Percentiles rank a stretch among this genome's conserved stretches.
phyloP scores from a whole-genome alignment of 176 grass and related monocot species.

The Aegilops sharonensis region DNA sequence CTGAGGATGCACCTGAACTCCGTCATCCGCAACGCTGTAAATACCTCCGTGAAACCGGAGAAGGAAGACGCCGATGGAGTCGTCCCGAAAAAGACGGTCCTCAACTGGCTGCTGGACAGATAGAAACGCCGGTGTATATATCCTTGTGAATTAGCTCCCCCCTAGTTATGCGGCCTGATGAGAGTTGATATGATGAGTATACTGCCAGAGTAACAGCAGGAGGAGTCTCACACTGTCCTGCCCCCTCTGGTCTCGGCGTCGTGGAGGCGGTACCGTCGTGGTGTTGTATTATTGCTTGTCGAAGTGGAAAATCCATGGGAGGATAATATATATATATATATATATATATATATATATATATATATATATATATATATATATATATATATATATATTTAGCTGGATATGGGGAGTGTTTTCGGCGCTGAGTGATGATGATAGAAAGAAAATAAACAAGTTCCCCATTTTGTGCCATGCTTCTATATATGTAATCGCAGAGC shows the following conservation, averaged over 20 bases:
- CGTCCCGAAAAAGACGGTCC: slow-evolving; percentile 63
- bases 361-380: too few species aligned
- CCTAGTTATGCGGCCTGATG: slow-evolving; percentile 30
- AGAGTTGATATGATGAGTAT: slow-evolving; percentile 36
- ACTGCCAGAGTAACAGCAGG: slow-evolving; percentile 21
- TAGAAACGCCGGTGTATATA: slow-evolving; percentile 37
- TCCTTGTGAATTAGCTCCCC: slow-evolving; percentile 56
- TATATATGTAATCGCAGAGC: neutral
- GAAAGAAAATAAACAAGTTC: neutral
- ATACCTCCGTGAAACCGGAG: slow-evolving; percentile 53
- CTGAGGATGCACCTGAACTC: slow-evolving; percentile 76
- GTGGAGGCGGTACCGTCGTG: neutral
- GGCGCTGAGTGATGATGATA: neutral
- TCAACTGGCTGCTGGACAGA: slow-evolving; percentile 83
- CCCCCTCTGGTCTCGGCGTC: neutral
- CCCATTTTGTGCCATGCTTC: slow-evolving; percentile 6
- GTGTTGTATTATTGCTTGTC: slow-evolving; percentile 38
- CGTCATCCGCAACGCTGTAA: slow-evolving; percentile 59
- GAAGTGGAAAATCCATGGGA: slow-evolving; percentile 25
- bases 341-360: too few species aligned
- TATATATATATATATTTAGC: slow-evolving; percentile 33
- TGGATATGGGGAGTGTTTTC: neutral
- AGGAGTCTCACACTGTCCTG: neutral
- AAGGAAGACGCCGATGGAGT: slow-evolving; percentile 57
- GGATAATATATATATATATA: slow-evolving; percentile 25